Base-by-base conservation (phyloP, 495 filamentous ascomycete species). In the Wilcoxina mikolae region DNA sequence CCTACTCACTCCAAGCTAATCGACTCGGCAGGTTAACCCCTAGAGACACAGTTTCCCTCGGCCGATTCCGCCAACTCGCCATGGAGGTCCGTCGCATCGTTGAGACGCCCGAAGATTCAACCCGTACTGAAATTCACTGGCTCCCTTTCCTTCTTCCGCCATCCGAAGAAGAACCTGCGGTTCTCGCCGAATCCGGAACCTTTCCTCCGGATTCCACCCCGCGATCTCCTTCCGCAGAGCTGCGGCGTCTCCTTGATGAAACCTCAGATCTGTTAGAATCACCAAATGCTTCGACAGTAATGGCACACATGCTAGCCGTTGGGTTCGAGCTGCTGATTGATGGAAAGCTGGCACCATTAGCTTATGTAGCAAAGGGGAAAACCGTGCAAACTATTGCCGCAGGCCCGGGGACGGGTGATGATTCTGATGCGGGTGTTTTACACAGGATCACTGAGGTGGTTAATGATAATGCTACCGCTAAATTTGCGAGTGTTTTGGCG, bases 181-280 rank as follows among this genome's bases (percentile, higher is more conserved):
- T 98, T 35, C 76, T 99, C 20, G 78, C 75, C 33, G 85, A 95
- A 69, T 88, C 86, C 0, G 86, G 85, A 42, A 82, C 90, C 51
- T 67, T 82, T 27, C 74, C 75, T 3, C 73, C 83, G 11, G 68
- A 73, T 1, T 51, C 67, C 5, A 31, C 66, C 24, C 47, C 56
- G 5, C 42, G 47, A 33, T 53, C 51, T 23, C 51, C 29, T 15
- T 45, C 55, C 20, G 25, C 51, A 26, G 71, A 74, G 26, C 78
- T 96, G 59, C 84, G 90, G 47, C 81, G 84, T 50, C 77, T 99
- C n/a, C 73, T 98, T 1, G 88, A 96, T 62, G 91, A 96, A 69
- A 95, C 91, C 9, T 83, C 91, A 20, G 91, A 98, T 68, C 74
- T 96, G 17, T 84, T 98, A 59, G 93, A 98, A 54, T 95, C 90